Evolutionary conservation across 352 stramenopile genomes (phyloP), one percentile per base, ranked within the genome.

Genomic region (Globisporangium middletonii): DNA sequence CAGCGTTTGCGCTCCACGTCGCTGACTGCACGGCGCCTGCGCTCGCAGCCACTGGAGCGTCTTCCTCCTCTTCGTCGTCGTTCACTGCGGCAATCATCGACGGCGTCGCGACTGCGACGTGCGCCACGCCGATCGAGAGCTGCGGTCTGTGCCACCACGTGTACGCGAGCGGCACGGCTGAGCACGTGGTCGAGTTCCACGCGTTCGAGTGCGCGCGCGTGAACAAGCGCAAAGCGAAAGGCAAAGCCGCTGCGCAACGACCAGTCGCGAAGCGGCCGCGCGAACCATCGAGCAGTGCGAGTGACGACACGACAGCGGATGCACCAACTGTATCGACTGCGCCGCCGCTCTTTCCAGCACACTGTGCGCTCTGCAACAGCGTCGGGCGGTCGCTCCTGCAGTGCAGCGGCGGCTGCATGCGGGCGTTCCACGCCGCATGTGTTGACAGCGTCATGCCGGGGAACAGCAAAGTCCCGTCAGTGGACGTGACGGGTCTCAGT

Each of bases 181-280:
- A 71, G 30, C 69, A 86, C 57, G 83, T 89, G 51, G 79, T 92
- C 45, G 60, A 70, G 9, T 90, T 92, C 67, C 83, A 94, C 59
- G 78, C 90, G 43, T 72, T 83, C 57, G 83, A 94, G 60, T 94
- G 83, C 65, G 72, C 74, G 50, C 79, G 79, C 16, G 67, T 85
- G 16, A 89, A 93, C 59, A 62, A 72, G 63, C 30, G 41, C 23
- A 23, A 23, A 23, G 23, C 23, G 9, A 27, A 60, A 15, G 12
- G 7, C 28, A 37, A 33, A 41, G 42, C 44, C n/a, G 38, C 73
- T 72, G 52, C 51, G 63, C 53, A 23, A 27, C 11, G 15, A 48
- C 15, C 43, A 79, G 23, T 23, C 23, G 23, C 23, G 23, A 23
- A 80, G 44, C 74, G 77, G 5, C 48, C 61, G 33, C 69, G 77